Evolutionary conservation across 108 stramenopile genomes (phyloP), one percentile per base, ranked within the genome.

Genomic region (Skeletonema costatum): DNA sequence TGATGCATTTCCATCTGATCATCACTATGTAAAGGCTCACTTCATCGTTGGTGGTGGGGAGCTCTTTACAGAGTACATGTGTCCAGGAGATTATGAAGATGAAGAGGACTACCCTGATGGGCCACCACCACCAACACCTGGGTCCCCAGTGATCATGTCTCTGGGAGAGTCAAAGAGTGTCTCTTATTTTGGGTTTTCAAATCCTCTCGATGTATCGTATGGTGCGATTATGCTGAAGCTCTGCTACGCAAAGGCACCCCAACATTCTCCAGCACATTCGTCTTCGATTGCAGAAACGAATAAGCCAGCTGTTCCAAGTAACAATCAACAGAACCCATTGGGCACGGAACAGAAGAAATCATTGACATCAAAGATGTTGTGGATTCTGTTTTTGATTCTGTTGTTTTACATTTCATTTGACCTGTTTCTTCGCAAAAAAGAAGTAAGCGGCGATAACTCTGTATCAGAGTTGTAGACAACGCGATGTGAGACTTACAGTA

Each of bases 91-190:
- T 51, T 68, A 68, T 16, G 68, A 68, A 32, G 68, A 68, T 53
- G 68, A 68, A 68, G 68, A 68, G 10, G 68, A 68, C 12, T 68
- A 68, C 32, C 48, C 68, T 17, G 68, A 68, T 53, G 68, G 68
- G 2, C 50, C 68, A 16, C 68, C 44, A 10, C 31, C 68, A 2
- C 68, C 48, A 30, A 48, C 13, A 13, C 48, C 68, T 32, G 68
- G 68, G 32, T 68, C 68, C 6, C 51, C 68, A 53, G 68, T 68
- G 14, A 25, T 68, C 32, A 68, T 32, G 5, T 44, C 32, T 3
- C 50, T 68, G 32, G 17, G 68, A 51, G 48, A 53, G 10, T 31
- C 25, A 9, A 68, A 68, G 29, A 68, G 68, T 53, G 50, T 68
- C 4, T 68, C 68, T 5, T 68, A 68, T 53, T 68, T 68, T 68